phyloP scores from a whole-genome alignment of 257 asterid species.

The Przewalskia tangutica region DNA sequence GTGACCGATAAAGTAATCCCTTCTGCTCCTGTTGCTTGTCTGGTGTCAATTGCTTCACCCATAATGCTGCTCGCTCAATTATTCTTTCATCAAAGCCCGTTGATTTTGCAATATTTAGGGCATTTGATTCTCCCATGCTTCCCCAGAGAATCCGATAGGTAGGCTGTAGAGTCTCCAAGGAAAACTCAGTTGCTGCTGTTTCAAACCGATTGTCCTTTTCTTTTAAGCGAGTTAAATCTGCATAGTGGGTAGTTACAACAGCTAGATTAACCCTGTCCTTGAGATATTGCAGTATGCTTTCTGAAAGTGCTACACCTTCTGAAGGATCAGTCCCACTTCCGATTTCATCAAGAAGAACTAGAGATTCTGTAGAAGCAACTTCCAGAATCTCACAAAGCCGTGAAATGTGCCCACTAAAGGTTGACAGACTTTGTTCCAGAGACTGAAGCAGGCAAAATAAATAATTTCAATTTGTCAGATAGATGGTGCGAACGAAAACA shows the following conservation, averaged over 20 bases:
- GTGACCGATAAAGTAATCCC: conserved; percentile 61
- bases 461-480: not conserved
- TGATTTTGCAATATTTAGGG: conserved; percentile 65
- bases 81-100: conserved; percentile 65
- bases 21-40: conserved; percentile 74
- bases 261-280: conserved; percentile 78
- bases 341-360: conserved; percentile 91
- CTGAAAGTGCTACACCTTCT: conserved; percentile 88
- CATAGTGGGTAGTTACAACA: conserved; percentile 89
- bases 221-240: conserved; percentile 74
- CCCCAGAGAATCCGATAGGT: conserved; percentile 91
- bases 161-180: conserved; percentile 68
- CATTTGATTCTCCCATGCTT: conserved; percentile 85
- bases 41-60: conserved; percentile 73
- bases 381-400: conserved; percentile 59
- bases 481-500: not conserved
- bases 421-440: conserved; percentile 87
- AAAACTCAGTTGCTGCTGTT: conserved; percentile 97
- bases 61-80: conserved; percentile 52
- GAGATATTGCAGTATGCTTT: conserved; percentile 77
- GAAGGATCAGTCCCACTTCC: conserved; percentile 99
- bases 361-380: conserved; percentile 73
- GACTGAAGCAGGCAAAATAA: conserved; percentile 46
- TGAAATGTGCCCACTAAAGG: conserved; percentile 93
- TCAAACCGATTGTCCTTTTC: conserved; percentile 70